Evolutionary conservation across 352 stramenopile species (phyloP), one percentile per base, ranked within the genome.

Genomic region (Elongisporangium anandrum): DNA sequence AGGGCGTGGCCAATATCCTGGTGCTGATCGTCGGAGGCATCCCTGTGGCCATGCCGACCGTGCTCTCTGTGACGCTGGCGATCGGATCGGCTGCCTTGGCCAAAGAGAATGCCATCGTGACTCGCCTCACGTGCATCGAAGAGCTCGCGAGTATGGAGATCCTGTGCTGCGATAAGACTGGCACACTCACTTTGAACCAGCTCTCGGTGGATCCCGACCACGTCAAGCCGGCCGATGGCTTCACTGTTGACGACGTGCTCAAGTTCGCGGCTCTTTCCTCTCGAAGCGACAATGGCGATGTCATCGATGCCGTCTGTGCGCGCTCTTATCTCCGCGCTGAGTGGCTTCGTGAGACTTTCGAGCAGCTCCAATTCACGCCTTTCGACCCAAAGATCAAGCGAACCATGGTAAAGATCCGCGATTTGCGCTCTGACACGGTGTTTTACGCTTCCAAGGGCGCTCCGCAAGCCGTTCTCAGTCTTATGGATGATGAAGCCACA

Each of bases 101-200:
- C 24, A 91, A 96, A 59, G 75, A 97, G 62, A 95, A 94, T 63
- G 93, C 90, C 49, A 98, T 98, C 58, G 91, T 98, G 45, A 93
- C 90, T 23, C 81, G 90, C 63, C 66, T 98, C 38, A 92, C 85
- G 52, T 95, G 90, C 34, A 97, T 98, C 74, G 87, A 98, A 60
- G 87, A 97, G 60, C 87, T 98, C 64, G 92, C 91, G 20, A 79
- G 69, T 47, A 98, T 98, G 90, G 80, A 90, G 63, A 83, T 98
- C 58, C 71, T 98, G 52, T 98, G 94, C 79, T 97, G 88, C 47
- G 95, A 98, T 75, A 98, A 97, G 82, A 98, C 93, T 23, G 92
- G 90, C 50, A 98, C 93, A 26, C 79, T 98, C 4, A 98, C 94
- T 20, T 80, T 98, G 66, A 99, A 99, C 73, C 80, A 96, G 59